Conservation (phyloP, 441 rosid genomes). For the Populus hybrid region DNA sequence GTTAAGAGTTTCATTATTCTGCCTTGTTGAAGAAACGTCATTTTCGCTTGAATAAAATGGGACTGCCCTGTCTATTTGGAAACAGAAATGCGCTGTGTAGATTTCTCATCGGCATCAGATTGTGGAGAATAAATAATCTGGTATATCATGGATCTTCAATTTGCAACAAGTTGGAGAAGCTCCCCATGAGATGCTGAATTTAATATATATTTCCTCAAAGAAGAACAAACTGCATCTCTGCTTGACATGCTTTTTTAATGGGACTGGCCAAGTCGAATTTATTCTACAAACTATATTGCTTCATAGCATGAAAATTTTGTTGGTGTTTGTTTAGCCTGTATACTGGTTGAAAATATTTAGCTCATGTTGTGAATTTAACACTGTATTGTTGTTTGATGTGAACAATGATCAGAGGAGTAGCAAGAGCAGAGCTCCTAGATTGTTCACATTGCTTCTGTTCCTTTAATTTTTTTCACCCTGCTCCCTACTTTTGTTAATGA, state of each 20-base stretch:
- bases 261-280: neutral
- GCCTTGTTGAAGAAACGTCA: neutral
- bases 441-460: neutral
- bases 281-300: neutral
- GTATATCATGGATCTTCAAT: neutral
- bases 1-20: neutral
- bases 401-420: neutral
- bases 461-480: neutral
- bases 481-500: slow-evolving; percentile 5
- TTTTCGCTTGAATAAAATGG: neutral
- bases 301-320: neutral
- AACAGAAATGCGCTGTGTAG: neutral
- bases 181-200: neutral
- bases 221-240: neutral
- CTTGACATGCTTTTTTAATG: neutral
- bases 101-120: neutral
- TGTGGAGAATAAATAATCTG: neutral
- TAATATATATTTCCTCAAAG: neutral
- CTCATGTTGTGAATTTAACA: neutral
- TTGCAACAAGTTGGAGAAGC: neutral
- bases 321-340: neutral
- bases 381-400: neutral
- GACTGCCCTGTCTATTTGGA: neutral
- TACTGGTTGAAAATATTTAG: neutral
- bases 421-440: neutral